A percentile compares a stretch with the other conserved stretches of the same genome.
Conservation (phyloP, 225 moss, liverwort and hornwort species). For the Physcomitrium patens region DNA sequence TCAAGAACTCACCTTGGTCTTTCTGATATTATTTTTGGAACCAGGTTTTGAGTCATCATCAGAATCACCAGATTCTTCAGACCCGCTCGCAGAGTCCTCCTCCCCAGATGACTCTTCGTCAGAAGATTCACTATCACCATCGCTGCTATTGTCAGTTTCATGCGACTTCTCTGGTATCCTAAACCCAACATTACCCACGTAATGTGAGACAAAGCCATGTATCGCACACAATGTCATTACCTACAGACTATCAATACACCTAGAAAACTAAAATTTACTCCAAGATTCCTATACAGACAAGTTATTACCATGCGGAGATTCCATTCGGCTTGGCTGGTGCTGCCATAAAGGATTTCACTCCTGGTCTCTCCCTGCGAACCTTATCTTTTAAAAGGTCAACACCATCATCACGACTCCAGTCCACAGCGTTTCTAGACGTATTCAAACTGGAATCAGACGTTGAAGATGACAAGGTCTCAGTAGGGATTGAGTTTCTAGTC, state of each 20-base stretch:
- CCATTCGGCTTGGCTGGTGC: slow-evolving; percentile 30
- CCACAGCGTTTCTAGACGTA: slow-evolving; percentile 19
- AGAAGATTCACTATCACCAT: slow-evolving; percentile 28
- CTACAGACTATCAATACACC: neutral
- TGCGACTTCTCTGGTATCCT: slow-evolving; percentile 27
- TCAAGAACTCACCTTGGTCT: slow-evolving; percentile 18
- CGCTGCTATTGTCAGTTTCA: slow-evolving; percentile 10
- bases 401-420: slow-evolving; percentile 26
- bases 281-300: slow-evolving; percentile 12
- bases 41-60: slow-evolving; percentile 23
- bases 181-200: slow-evolving; percentile 9
- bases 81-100: slow-evolving; percentile 24
- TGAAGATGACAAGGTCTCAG: slow-evolving; percentile 31
- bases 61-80: slow-evolving; percentile 25
- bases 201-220: slow-evolving; percentile 19
- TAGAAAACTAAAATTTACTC: slow-evolving; percentile 2
- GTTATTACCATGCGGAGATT: slow-evolving; percentile 33
- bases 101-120: slow-evolving; percentile 24
- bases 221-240: slow-evolving; percentile 13
- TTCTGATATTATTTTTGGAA: neutral
- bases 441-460: slow-evolving; percentile 28
- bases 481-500: slow-evolving; percentile 5
- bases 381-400: slow-evolving; percentile 37
- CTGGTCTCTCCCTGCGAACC: slow-evolving; percentile 41
- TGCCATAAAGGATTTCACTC: slow-evolving; percentile 29